Conservation (phyloP, 1,139 yeast species). For the Kluyveromyces marxianus region DNA sequence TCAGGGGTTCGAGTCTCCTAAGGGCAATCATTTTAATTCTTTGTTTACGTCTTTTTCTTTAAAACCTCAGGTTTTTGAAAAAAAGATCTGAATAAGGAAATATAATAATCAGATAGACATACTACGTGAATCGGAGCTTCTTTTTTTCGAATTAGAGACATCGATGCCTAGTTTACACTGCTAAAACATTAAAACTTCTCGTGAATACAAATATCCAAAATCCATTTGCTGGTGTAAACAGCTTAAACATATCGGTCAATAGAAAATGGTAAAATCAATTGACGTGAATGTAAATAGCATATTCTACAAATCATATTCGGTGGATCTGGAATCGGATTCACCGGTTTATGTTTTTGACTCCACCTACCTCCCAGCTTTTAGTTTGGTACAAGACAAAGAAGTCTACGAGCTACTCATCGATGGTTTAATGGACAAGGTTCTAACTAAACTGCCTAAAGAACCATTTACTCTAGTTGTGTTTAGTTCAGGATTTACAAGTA, state of each 20-base stretch:
- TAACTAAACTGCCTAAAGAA: constrained; percentile 40
- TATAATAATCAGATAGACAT: too few relatives aligned
- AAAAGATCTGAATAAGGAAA: too few relatives aligned
- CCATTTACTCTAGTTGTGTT: constrained; percentile 65
- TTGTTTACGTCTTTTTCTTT: neutral
- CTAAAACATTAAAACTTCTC: too few relatives aligned
- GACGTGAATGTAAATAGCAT: constrained; percentile 39
- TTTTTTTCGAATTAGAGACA: too few relatives aligned
- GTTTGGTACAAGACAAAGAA: constrained; percentile 30
- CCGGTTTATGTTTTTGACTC: constrained; percentile 73
- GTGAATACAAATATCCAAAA: too few relatives aligned
- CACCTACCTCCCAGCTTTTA: constrained; percentile 55
- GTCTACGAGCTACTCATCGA: constrained; percentile 36
- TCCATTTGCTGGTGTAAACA: too few relatives aligned
- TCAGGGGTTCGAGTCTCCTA: constrained; percentile 36
- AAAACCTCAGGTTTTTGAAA: constrained; percentile 5
- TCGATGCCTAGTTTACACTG: too few relatives aligned
- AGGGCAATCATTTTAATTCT: constrained; percentile 23
- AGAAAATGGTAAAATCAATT: constrained; percentile 9
- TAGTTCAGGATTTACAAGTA: constrained; percentile 63
- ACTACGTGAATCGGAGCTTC: too few relatives aligned
- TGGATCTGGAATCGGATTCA: constrained; percentile 52
- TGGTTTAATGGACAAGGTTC: constrained; percentile 32
- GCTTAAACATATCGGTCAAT: too few relatives aligned
- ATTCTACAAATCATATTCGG: constrained; percentile 50